A percentile compares a stretch with the other conserved stretches of the same genome.
These are phyloP conservation scores for Kalanchoe fedtschenkoi DNA, from an alignment of 164 flowering plant species.

Conservation along the genomic window DNA sequence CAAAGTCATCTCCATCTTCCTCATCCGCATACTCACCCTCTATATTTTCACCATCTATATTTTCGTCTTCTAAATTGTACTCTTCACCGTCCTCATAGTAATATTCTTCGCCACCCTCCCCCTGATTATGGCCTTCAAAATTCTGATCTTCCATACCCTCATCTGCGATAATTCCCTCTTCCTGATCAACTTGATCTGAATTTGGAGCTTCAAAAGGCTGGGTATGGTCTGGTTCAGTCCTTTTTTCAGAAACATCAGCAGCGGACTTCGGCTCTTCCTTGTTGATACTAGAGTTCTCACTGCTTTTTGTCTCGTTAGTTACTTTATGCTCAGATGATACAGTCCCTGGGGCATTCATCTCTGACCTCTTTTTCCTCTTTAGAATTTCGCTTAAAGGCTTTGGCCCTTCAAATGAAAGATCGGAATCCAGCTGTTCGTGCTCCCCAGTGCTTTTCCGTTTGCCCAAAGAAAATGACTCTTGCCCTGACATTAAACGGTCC, in stretches of 20 bases:
- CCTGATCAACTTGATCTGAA: conserved; percentile 23
- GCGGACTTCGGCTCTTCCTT: conserved; percentile 20
- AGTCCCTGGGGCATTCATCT: conserved; percentile 18
- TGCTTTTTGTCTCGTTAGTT: conserved; percentile 12
- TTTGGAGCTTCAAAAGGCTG: conserved; percentile 19
- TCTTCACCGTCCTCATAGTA: conserved; percentile 50
- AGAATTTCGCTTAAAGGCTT: conserved; percentile 69
- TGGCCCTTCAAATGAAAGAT: conserved; percentile 69
- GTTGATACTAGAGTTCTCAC: conserved; percentile 11
- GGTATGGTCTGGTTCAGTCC: conserved; percentile 13
- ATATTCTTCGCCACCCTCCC: conserved; percentile 42
- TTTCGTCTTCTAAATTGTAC: conserved; percentile 42
- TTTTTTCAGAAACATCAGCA: conserved; percentile 5
- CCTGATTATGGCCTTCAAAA: conserved; percentile 37
- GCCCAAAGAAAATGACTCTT: conserved; percentile 15
- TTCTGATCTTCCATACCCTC: conserved; percentile 31
- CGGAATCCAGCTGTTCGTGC: conserved; percentile 26
- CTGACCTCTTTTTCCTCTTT: conserved; percentile 59
- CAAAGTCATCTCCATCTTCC: conserved; percentile 76
- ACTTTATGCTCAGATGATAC: conserved; percentile 16
- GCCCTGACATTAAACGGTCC: conserved; percentile 15
- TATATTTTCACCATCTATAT: conserved; percentile 39
- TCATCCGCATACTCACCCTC: conserved; percentile 60
- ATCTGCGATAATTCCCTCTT: conserved; percentile 29
- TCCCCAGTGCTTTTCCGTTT: conserved; percentile 25